Conservation (phyloP, 768 basidiomycete genomes). For the Gloeostereum incarnatum region DNA sequence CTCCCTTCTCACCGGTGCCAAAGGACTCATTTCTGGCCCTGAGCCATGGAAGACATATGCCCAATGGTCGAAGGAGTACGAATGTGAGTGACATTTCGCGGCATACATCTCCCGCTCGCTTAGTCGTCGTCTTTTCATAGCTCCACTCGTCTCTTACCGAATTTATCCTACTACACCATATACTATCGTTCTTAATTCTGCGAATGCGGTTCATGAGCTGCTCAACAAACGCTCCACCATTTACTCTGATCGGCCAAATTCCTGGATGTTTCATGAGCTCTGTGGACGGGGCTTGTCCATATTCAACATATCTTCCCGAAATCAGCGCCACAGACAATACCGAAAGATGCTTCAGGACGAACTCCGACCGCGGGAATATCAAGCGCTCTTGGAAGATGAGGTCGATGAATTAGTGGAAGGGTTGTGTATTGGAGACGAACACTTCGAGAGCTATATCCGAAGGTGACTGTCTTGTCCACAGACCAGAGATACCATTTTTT, state of each 20-base stretch:
- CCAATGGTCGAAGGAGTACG: conserved; percentile 7
- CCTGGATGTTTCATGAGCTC: conserved; percentile 33
- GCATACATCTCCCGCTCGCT: not conserved
- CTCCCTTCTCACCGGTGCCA: conserved; percentile 4
- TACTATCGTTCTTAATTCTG: conserved; percentile 41
- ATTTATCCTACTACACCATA: conserved; percentile 35
- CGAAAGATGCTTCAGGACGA: conserved; percentile 24
- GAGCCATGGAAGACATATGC: conserved; percentile 7
- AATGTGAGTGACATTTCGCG: conserved; percentile 3
- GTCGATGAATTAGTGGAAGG: conserved; percentile 21
- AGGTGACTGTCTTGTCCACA: conserved; percentile 15
- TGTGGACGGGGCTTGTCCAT: conserved; percentile 30
- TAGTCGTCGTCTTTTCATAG: conserved; percentile 11
- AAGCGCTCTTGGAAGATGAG: conserved; percentile 26
- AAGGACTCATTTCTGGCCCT: conserved; percentile 1
- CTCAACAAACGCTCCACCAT: conserved; percentile 40
- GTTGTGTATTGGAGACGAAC: conserved; percentile 19
- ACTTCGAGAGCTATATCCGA: conserved; percentile 25
- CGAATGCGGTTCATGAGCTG: conserved; percentile 32
- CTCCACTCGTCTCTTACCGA: conserved; percentile 37
- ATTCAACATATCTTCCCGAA: conserved; percentile 7
- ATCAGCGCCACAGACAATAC: not conserved
- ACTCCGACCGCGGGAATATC: conserved; percentile 24
- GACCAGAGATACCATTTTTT: not conserved
- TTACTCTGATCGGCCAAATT: conserved; percentile 47